These are phyloP conservation scores for Ballota nigra DNA, from an alignment of 257 asterid species.

Conservation along the genomic window DNA sequence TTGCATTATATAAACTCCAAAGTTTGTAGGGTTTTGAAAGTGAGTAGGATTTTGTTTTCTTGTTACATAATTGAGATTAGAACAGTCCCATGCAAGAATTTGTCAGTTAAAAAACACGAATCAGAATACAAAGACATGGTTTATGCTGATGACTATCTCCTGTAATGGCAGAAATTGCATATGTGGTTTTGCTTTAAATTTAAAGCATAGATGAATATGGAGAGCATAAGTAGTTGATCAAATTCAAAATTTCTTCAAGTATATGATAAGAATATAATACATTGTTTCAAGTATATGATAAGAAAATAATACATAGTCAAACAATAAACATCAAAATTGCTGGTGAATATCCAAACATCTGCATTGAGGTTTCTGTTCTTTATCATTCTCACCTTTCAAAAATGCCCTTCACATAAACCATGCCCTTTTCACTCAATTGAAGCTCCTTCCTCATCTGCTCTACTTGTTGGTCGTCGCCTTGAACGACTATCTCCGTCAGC, in stretches of 20 bases:
- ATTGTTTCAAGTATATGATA: background rate
- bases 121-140: background rate
- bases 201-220: background rate
- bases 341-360: background rate
- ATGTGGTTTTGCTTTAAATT: background rate
- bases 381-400: conserved; percentile 58
- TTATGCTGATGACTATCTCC: background rate
- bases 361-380: background rate
- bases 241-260: background rate
- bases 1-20: too few relatives aligned
- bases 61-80: background rate
- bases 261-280: background rate
- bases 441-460: conserved; percentile 90
- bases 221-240: background rate
- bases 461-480: conserved; percentile 87
- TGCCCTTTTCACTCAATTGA: conserved; percentile 79
- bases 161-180: background rate
- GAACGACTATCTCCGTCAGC: conserved; percentile 67
- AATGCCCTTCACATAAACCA: conserved; percentile 89
- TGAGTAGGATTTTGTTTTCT: too few relatives aligned
- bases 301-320: background rate
- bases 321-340: conserved; percentile 29
- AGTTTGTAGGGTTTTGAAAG: too few relatives aligned
- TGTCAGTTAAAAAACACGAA: background rate
- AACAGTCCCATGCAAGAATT: background rate